A percentile compares a stretch with the other conserved stretches of the same genome.
Evolutionary conservation across 2,329 filamentous ascomycete species (phyloP).

Genomic region (Penicillium sp.): DNA sequence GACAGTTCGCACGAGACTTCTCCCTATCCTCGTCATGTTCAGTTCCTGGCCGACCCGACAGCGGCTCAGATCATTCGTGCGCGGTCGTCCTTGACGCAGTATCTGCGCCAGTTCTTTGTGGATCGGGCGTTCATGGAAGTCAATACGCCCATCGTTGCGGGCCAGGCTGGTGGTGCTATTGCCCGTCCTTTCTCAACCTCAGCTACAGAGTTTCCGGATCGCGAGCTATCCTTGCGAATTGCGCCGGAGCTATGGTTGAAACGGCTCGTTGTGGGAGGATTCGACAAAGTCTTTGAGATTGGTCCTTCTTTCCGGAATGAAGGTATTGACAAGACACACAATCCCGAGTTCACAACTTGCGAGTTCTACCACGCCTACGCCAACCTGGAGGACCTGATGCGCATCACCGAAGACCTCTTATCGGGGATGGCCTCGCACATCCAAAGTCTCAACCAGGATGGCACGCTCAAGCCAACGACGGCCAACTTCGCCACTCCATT

Average conservation of each 20-base stretch:
- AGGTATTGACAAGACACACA: slow-evolving; percentile 86
- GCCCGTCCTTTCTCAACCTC: slow-evolving; percentile 84
- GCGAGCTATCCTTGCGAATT: slow-evolving; percentile 77
- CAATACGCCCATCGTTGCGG: slow-evolving; percentile 84
- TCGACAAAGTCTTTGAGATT: slow-evolving; percentile 90
- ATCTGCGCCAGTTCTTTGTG: slow-evolving; percentile 74
- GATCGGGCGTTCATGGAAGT: slow-evolving; percentile 79
- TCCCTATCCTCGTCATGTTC: slow-evolving; percentile 79
- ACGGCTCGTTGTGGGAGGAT: slow-evolving; percentile 82
- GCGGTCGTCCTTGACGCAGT: slow-evolving; percentile 73
- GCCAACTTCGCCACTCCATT: slow-evolving; percentile 64
- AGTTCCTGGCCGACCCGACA: slow-evolving; percentile 76
- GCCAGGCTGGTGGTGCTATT: slow-evolving; percentile 81
- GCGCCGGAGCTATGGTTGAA: slow-evolving; percentile 97
- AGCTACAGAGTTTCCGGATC: slow-evolving; percentile 75
- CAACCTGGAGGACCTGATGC: slow-evolving; percentile 74
- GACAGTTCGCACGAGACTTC: slow-evolving; percentile 73
- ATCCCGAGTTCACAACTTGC: slow-evolving; percentile 96
- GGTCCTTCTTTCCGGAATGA: slow-evolving; percentile 93
- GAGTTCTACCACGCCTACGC: slow-evolving; percentile 93
- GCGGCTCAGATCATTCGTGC: slow-evolving; percentile 72
- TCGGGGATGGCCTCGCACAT: slow-evolving; percentile 61
- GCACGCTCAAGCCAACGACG: slow-evolving; percentile 53
- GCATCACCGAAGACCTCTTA: slow-evolving; percentile 74
- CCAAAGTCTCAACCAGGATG: slow-evolving; percentile 45